Conservation (phyloP, 805 yeast species). For the Isabelozyma rhagii region DNA sequence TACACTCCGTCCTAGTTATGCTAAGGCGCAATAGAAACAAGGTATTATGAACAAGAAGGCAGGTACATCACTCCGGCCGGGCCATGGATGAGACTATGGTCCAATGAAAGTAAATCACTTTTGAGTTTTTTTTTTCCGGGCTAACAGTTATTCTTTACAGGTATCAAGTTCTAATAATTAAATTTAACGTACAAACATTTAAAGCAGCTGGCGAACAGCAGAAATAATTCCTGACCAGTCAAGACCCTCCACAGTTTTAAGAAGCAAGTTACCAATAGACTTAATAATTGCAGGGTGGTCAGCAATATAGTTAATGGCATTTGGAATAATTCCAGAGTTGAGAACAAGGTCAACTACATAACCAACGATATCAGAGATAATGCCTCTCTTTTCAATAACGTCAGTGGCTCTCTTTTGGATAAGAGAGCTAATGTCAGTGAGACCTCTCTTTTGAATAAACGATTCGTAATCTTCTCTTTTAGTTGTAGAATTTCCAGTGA, state of each 20-base stretch:
- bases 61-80: no score
- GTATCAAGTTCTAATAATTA: neutral
- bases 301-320: slow-evolving; percentile 13
- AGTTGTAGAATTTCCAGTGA: neutral
- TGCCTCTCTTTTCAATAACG: no score
- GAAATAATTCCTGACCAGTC: slow-evolving; percentile 18
- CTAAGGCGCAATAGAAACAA: no score
- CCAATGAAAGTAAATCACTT: no score
- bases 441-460: neutral
- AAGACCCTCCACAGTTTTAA: slow-evolving; percentile 16
- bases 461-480: neutral
- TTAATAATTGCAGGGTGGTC: slow-evolving; percentile 10
- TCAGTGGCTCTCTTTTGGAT: no score
- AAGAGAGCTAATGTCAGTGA: neutral
- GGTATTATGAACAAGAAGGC: no score
- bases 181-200: neutral
- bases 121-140: no score
- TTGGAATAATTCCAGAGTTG: slow-evolving; percentile 8
- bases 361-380: neutral
- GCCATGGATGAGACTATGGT: no score
- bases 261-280: slow-evolving; percentile 16
- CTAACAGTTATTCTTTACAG: neutral
- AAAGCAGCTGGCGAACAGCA: slow-evolving; percentile 16
- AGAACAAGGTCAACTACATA: neutral
- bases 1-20: no score